Conservation (phyloP, 352 stramenopile genomes). For the Phytophthora crassamura region DNA sequence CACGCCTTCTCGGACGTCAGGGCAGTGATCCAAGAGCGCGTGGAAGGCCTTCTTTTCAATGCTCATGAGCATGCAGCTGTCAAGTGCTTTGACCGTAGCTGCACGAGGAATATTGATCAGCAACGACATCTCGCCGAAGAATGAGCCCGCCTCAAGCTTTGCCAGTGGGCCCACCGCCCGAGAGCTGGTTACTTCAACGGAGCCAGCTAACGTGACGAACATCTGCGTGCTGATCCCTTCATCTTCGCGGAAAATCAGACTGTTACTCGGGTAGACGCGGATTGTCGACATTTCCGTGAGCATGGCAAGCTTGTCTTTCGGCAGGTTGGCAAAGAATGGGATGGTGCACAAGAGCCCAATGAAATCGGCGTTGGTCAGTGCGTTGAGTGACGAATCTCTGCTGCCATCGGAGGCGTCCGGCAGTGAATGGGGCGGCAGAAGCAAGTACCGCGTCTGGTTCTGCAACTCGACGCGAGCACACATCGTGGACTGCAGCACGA, state of each 20-base stretch:
- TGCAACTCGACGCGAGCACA: conserved; percentile 56
- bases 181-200: conserved; percentile 71
- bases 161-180: conserved; percentile 54
- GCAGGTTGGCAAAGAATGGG: conserved; percentile 74
- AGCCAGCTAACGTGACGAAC: conserved; percentile 75
- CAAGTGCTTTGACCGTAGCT: conserved; percentile 67
- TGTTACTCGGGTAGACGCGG: conserved; percentile 72
- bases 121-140: conserved; percentile 86
- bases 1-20: conserved; percentile 58
- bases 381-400: conserved; percentile 55
- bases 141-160: conserved; percentile 68
- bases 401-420: background rate
- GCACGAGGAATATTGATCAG: conserved; percentile 82
- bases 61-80: conserved; percentile 82
- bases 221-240: conserved; percentile 83
- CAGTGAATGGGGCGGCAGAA: conserved; percentile 23
- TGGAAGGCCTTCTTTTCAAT: conserved; percentile 84
- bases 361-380: conserved; percentile 72
- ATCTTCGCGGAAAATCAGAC: conserved; percentile 76
- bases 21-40: conserved; percentile 60
- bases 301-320: conserved; percentile 59
- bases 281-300: conserved; percentile 84
- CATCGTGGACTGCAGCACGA: conserved; percentile 68
- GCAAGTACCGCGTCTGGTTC: conserved; percentile 49
- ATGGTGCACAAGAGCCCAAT: conserved; percentile 67